These are phyloP conservation scores for Oligophagozyma castellii DNA, from an alignment of 1,139 yeast species.

Conservation along the genomic window DNA sequence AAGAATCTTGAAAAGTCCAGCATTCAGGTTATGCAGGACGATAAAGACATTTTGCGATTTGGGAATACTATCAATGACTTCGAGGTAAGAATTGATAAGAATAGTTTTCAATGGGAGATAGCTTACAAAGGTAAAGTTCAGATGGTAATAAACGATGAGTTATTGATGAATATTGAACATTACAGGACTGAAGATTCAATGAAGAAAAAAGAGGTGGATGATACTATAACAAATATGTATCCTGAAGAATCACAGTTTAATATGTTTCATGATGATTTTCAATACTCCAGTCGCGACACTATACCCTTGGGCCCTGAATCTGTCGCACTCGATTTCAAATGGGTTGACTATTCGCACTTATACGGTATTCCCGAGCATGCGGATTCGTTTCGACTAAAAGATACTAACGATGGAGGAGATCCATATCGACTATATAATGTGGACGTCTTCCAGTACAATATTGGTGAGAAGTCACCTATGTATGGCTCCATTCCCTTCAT, in stretches of 20 bases:
- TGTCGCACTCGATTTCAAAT: conserved; percentile 61
- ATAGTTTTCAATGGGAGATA: conserved; percentile 43
- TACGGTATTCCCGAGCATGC: conserved; percentile 97
- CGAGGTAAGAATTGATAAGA: conserved; percentile 30
- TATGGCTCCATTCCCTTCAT: conserved; percentile 89
- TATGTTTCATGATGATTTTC: conserved; percentile 46
- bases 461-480: conserved; percentile 74
- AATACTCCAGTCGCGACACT: conserved; percentile 45
- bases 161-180: conserved; percentile 70
- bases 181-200: conserved; percentile 36
- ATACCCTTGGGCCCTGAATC: conserved; percentile 85
- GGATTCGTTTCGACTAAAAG: conserved; percentile 52
- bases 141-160: conserved; percentile 51
- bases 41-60: conserved; percentile 11
- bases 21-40: too few species aligned
- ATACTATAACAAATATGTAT: conserved; percentile 20
- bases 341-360: conserved; percentile 46
- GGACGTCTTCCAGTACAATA: conserved; percentile 86
- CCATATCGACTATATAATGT: conserved; percentile 87
- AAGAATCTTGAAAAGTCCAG: background rate
- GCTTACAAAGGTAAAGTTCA: conserved; percentile 32
- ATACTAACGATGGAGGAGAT: conserved; percentile 46
- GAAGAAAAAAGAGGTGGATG: conserved; percentile 17
- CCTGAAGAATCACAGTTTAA: conserved; percentile 46
- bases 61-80: conserved; percentile 32